Evolutionary conservation across 2,329 filamentous ascomycete genomes (phyloP), one percentile per base, ranked within the genome.

Genomic region (Exserohilum rostratum): DNA sequence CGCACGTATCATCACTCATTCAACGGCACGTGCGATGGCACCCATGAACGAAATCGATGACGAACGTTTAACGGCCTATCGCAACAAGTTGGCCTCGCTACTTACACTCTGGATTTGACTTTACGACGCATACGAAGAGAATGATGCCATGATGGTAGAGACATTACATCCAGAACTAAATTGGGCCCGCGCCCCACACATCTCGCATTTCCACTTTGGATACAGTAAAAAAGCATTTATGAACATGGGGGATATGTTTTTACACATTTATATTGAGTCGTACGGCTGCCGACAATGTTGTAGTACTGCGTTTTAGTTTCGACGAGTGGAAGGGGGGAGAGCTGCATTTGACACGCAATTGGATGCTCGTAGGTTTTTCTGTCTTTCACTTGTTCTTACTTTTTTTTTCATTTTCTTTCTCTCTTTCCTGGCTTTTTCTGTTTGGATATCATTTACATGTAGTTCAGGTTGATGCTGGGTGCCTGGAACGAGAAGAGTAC

Each of bases 131-230:
- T 74, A 74, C 69, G 71, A 74, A 69, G 71, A 73, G 71, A 73
- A 74, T 72, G 71, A 74, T 70, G 70, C 71, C 68, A 74, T 69
- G 71, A 73, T 65, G 64, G 71, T 75, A 75, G 72, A 75, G 67
- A 73, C 61, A 57, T 31, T 69, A 72, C 64, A 72, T 64, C 64
- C 62, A 67, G 51, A 66, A 55, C n/a, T 55, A 50, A 46, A 53
- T 30, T 54, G 66, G 66, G 70, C 69, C 60, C 69, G 58, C 68
- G 61, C 65, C 63, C 62, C 58, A 64, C 65, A 44, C 18, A 37
- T 48, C 38, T 43, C 64, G 46, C 46, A 48, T 48, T 48, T 48
- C 37, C 22, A 37, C 37, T 48, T 48, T 69, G 67, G 67, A 62
- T 69, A 68, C 55, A 60, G 66, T 66, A 40, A 48, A 71, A 68